Base-by-base conservation (phyloP, 1,284 basidiomycete species). In the Somion occarium region DNA sequence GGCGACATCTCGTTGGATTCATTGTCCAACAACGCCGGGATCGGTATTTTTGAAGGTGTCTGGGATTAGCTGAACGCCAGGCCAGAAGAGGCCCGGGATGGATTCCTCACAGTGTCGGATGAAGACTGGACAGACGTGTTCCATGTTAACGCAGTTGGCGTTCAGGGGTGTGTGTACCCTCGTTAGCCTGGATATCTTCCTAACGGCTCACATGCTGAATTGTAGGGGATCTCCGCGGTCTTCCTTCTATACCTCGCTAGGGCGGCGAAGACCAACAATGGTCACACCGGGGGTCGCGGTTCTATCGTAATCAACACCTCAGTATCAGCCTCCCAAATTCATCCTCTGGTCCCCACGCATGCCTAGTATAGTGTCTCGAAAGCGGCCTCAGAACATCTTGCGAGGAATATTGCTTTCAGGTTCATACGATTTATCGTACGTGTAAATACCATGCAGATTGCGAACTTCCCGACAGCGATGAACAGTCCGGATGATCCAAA, bases 221-320 rank as follows among this genome's bases (percentile, higher is more conserved):
- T 18, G 19, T 49, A 60, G 59, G 56, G 57, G 59, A 42, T 60
- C 27, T 59, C 59, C 20, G 59, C 57, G 1, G 49, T 44, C 5
- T 38, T 61, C 18, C 56, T 59, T n/a, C 59, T 54, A 13, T 52
- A 59, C 47, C 56, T 61, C 48, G 56, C 51, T n/a, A 53, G 45
- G 42, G 53, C 57, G 3, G 41, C 53, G 13, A 48, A 55, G 38
- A 48, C 30, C 27, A 49, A 54, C 45, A 25, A 49, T 25, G 57
- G 55, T 19, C 46, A 45, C 39, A 30, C 30, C 38, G 47, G 53
- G n/a, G 59, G 59, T 3, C 55, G 59, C 44, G 57, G 57, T 18
- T 52, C 38, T 50, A 56, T 59, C 50, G 46, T 57, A 18, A 51
- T 53, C 46, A 61, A 58, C 54, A 56, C 58, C 7, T 61, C 59